phyloP scores from a whole-genome alignment of 2,329 filamentous ascomycete species.

The Verticillium nubilum region DNA sequence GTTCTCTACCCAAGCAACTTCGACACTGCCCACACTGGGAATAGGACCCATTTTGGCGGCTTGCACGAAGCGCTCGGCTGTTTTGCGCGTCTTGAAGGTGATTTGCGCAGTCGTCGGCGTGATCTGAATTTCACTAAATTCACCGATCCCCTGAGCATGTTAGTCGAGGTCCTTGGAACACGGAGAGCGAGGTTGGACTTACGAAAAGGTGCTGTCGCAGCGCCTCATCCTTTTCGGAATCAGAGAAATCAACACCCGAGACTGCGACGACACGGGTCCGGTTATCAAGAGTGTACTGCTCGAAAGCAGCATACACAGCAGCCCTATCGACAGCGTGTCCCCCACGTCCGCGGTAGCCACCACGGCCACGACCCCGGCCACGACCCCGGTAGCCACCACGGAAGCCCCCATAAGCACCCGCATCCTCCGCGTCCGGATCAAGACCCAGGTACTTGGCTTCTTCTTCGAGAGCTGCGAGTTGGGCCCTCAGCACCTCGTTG shows the following conservation, averaged over 20 bases:
- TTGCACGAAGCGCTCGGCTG: slow-evolving; percentile 65
- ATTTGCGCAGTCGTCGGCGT: slow-evolving; percentile 44
- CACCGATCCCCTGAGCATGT: slow-evolving; percentile 48
- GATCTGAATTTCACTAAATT: slow-evolving; percentile 53
- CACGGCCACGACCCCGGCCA: slow-evolving; percentile 35
- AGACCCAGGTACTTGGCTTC: slow-evolving; percentile 67
- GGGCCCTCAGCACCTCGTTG: slow-evolving; percentile 62
- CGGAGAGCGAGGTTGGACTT: slow-evolving; percentile 22
- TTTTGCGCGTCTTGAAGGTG: slow-evolving; percentile 61
- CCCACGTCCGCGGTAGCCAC: slow-evolving; percentile 31
- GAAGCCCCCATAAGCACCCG: slow-evolving; percentile 15
- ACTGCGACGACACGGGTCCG: slow-evolving; percentile 64
- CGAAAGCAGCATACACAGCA: slow-evolving; percentile 50
- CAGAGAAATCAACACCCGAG: slow-evolving; percentile 57
- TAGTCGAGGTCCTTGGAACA: not conserved
- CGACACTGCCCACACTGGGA: slow-evolving; percentile 53
- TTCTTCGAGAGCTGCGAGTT: slow-evolving; percentile 66
- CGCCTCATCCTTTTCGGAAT: slow-evolving; percentile 58
- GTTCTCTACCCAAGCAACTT: slow-evolving; percentile 57
- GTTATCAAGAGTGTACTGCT: slow-evolving; percentile 68
- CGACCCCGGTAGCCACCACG: slow-evolving; percentile 28
- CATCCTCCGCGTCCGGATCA: slow-evolving; percentile 45
- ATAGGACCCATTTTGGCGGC: slow-evolving; percentile 33
- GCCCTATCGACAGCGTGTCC: slow-evolving; percentile 24
- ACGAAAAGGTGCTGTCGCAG: slow-evolving; percentile 68